Percentiles rank a stretch among this genome's conserved stretches.
phyloP scores from a whole-genome alignment of 2,329 filamentous ascomycete genomes.

The Neopestalotiopsis rosae region DNA sequence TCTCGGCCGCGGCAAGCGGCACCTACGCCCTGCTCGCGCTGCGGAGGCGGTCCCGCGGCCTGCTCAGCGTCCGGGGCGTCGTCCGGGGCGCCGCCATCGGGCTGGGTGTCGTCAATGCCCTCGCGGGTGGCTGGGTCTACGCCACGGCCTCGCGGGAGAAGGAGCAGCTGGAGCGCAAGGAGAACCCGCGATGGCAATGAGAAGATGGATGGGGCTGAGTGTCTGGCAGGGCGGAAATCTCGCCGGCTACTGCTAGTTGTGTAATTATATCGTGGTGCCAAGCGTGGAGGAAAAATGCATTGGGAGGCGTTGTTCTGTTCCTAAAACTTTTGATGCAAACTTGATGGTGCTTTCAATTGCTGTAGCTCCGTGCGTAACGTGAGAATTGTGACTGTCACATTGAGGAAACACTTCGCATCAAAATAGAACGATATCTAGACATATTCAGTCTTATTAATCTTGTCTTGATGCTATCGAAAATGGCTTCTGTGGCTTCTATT shows the following conservation, averaged over 20 bases:
- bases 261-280: not conserved
- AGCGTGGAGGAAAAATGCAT: not conserved
- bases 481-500: not conserved
- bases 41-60: slow-evolving; percentile 46
- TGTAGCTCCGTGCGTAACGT: not conserved
- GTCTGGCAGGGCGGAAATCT: slow-evolving; percentile 25
- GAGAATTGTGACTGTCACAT: not conserved
- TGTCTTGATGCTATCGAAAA: not conserved
- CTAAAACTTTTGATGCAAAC: not conserved
- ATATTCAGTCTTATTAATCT: not conserved
- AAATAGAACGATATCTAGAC: not conserved
- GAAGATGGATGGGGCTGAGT: not conserved
- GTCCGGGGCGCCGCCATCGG: slow-evolving; percentile 58
- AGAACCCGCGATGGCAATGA: slow-evolving; percentile 54
- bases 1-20: slow-evolving; percentile 61
- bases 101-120: slow-evolving; percentile 52
- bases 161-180: slow-evolving; percentile 53
- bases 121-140: slow-evolving; percentile 58
- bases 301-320: not conserved
- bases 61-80: slow-evolving; percentile 47
- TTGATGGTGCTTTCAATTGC: not conserved
- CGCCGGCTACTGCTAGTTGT: too few relatives aligned
- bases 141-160: slow-evolving; percentile 53
- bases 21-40: slow-evolving; percentile 62
- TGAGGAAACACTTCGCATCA: not conserved